Percentiles rank a stretch among this genome's conserved stretches.
Conservation (phyloP, 2,329 filamentous ascomycete species). For the Fusarium aywerte region DNA sequence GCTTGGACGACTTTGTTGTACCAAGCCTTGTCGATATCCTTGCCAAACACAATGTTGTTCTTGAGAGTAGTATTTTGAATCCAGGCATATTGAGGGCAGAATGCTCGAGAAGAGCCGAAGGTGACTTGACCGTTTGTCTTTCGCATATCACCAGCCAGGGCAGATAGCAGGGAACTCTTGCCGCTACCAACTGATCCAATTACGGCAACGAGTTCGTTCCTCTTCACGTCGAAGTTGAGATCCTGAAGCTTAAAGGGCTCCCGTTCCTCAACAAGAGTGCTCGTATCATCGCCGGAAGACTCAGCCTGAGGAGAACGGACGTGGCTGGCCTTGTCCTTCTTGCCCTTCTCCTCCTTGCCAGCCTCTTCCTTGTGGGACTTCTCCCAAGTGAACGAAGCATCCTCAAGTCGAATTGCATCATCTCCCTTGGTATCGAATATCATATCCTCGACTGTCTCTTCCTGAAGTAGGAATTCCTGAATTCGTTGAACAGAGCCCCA, state of each 20-base stretch:
- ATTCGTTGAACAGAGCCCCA: slow-evolving; percentile 87
- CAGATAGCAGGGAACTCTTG: slow-evolving; percentile 89
- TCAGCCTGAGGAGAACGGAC: slow-evolving; percentile 45
- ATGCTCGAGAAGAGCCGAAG: slow-evolving; percentile 83
- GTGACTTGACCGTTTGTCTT: slow-evolving; percentile 78
- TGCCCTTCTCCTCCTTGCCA: slow-evolving; percentile 58
- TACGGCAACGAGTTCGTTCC: slow-evolving; percentile 83
- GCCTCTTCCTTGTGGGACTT: slow-evolving; percentile 66
- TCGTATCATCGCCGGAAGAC: slow-evolving; percentile 59
- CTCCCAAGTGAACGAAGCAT: slow-evolving; percentile 92
- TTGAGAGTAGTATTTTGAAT: slow-evolving; percentile 91
- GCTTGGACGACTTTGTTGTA: slow-evolving; percentile 86
- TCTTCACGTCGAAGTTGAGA: slow-evolving; percentile 73
- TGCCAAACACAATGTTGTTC: slow-evolving; percentile 93
- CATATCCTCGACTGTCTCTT: slow-evolving; percentile 82
- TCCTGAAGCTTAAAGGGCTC: slow-evolving; percentile 79
- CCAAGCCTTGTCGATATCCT: slow-evolving; percentile 78
- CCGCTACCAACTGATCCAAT: slow-evolving; percentile 91
- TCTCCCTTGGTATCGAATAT: slow-evolving; percentile 65
- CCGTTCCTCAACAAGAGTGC: slow-evolving; percentile 66
- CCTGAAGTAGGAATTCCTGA: slow-evolving; percentile 85
- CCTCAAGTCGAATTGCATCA: slow-evolving; percentile 75
- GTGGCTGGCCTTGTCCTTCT: slow-evolving; percentile 51
- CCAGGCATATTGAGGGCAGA: slow-evolving; percentile 97
- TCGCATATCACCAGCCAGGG: slow-evolving; percentile 93